phyloP scores from a whole-genome alignment of 2,329 filamentous ascomycete genomes.

The Fusarium newnesense region DNA sequence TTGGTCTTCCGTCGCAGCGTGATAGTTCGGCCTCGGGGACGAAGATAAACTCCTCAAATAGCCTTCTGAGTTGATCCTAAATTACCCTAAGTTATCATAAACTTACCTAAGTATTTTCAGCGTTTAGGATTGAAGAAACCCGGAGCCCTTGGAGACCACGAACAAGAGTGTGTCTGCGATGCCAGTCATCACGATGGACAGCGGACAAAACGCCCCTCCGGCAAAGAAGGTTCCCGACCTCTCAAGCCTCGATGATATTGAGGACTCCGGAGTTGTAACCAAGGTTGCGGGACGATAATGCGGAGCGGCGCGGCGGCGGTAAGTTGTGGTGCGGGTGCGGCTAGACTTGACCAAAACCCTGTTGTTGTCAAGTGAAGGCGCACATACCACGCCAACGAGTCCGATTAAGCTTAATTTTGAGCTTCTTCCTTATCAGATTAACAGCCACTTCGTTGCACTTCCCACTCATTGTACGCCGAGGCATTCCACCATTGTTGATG shows the following conservation, averaged over 20 bases:
- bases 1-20: too few species aligned
- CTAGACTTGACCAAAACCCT: background rate
- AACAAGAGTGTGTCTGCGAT: background rate
- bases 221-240: background rate
- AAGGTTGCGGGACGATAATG: background rate
- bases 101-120: too few species aligned
- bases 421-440: background rate
- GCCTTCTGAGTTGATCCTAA: too few species aligned
- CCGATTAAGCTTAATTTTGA: slow-evolving; percentile 32
- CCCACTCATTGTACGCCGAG: background rate
- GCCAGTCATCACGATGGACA: background rate
- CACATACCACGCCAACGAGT: background rate
- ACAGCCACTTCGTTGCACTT: background rate
- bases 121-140: too few species aligned
- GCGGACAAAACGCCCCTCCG: background rate
- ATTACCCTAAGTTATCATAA: too few species aligned
- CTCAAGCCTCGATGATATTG: background rate
- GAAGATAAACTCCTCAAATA: too few species aligned
- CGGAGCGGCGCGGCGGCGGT: background rate
- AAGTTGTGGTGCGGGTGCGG: background rate
- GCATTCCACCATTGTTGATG: background rate
- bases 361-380: background rate
- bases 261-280: rapidly evolving
- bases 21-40: too few species aligned
- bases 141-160: too few species aligned